Percentiles rank a stretch among this genome's conserved stretches.
Evolutionary conservation across 768 basidiomycete genomes (phyloP).

Genomic region (Mycena metata): DNA sequence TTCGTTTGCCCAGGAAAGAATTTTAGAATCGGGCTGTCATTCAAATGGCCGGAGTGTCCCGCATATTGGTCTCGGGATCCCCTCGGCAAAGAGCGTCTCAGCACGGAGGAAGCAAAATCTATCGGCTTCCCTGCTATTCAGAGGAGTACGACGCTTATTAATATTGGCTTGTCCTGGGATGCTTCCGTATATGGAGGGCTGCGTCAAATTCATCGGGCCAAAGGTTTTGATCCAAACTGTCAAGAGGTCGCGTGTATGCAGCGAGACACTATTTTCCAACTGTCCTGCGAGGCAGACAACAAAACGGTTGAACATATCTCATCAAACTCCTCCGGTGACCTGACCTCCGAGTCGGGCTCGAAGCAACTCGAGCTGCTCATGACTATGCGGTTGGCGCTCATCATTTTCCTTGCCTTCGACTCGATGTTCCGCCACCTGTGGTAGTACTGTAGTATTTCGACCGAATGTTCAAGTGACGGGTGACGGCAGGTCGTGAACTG

Average conservation of each 20-base stretch:
- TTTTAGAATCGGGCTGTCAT: background rate
- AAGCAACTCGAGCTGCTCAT: too few species aligned
- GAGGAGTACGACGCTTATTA: background rate
- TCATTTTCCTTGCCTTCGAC: too few species aligned
- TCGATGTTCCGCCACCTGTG: too few species aligned
- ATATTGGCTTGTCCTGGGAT: constrained; percentile 1
- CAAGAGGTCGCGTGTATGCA: background rate
- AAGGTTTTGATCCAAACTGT: background rate
- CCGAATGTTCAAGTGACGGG: too few species aligned
- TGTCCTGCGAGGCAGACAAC: background rate
- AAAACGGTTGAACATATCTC: too few species aligned
- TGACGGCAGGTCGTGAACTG: too few species aligned
- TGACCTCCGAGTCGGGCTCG: too few species aligned
- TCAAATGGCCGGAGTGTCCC: background rate
- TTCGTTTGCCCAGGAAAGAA: too few species aligned
- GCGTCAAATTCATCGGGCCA: background rate
- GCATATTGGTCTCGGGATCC: constrained; percentile 2
- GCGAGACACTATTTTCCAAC: background rate
- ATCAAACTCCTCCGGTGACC: too few species aligned
- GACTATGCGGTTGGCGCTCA: too few species aligned
- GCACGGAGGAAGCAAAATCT: background rate
- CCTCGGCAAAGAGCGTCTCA: background rate
- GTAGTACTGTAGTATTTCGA: too few species aligned
- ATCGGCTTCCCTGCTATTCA: background rate
- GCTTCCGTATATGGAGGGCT: background rate